Evolutionary conservation across 768 basidiomycete species (phyloP), one percentile per base, ranked within the genome.

Genomic region (Candolleomyces aberdarensis): DNA sequence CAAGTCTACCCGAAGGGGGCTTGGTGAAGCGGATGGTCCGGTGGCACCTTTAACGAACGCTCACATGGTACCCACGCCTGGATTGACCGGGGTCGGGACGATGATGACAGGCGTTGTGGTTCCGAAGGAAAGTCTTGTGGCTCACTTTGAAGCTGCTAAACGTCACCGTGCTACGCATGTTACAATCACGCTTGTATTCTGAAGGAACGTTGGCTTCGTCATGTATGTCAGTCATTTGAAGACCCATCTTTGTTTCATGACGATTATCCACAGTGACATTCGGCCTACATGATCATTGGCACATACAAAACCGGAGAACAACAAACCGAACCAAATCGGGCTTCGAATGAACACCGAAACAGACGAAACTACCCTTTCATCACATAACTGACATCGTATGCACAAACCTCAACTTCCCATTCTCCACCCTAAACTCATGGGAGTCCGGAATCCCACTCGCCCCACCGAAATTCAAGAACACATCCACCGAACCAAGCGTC

Each of bases 401-500:
- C 13, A 60, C 59, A 49, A 60, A 60, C 17, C 60, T 20, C 31
- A 61, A 22, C 48, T 61, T 61, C 43, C 60, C 60, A 5, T 57
- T 57, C 47, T 61, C 60, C 31, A 61, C 19, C 19, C 60, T 26
- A 39, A 61, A 61, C 40, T 61, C 60, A 49, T 61, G 60, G n/a
- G 29, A 50, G 41, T 61, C 60, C 6, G 60, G 60, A 13, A 53
- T 46, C 26, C 60, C 60, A 3, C n/a, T 53, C 31, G 60, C 39
- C 14, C 60, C 60, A 22, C 54, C 54, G 20, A 61, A 61, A 47
- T 57, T 53, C 55, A 61, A 40, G 46, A 61, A 61, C 14, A 52
- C 56, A 17, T 61, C 60, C 7, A 61, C 60, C 5, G 60, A 20
- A 20, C 54, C 67, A 20, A 62, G 47, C 51, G 65, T 59, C 60